phyloP scores from a whole-genome alignment of 164 flowering plant species.

The Sedum album region DNA sequence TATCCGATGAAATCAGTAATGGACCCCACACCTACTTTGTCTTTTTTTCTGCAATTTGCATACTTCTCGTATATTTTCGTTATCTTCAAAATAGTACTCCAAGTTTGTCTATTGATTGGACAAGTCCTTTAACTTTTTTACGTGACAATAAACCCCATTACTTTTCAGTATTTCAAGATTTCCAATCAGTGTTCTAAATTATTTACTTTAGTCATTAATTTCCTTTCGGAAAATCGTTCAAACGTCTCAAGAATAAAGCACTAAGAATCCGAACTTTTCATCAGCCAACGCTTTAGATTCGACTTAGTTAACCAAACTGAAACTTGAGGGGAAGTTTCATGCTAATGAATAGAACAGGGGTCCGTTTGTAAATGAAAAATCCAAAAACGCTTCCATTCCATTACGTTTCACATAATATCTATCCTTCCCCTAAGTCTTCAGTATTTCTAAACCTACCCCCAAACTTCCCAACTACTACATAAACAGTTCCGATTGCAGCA shows the following conservation, averaged over 20 bases:
- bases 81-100: neutral
- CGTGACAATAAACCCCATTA: too few relatives aligned
- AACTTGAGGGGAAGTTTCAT: neutral
- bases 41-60: neutral
- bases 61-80: neutral
- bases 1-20: neutral
- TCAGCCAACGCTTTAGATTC: too few relatives aligned
- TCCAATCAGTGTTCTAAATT: too few relatives aligned
- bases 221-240: too few relatives aligned
- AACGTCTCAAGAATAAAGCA: too few relatives aligned
- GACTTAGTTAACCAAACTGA: neutral
- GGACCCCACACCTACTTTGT: neutral
- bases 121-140: too few relatives aligned
- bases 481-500: constrained; percentile 50
- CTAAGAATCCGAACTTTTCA: too few relatives aligned
- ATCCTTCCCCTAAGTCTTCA: neutral
- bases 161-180: too few relatives aligned
- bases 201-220: too few relatives aligned
- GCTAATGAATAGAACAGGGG: constrained; percentile 12
- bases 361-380: constrained; percentile 19
- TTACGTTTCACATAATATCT: too few relatives aligned
- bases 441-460: constrained; percentile 13
- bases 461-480: constrained; percentile 20
- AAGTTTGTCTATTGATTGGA: neutral
- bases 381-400: constrained; percentile 12